phyloP scores from a whole-genome alignment of 495 filamentous ascomycete species.

The Rhizodiscina lignyota region DNA sequence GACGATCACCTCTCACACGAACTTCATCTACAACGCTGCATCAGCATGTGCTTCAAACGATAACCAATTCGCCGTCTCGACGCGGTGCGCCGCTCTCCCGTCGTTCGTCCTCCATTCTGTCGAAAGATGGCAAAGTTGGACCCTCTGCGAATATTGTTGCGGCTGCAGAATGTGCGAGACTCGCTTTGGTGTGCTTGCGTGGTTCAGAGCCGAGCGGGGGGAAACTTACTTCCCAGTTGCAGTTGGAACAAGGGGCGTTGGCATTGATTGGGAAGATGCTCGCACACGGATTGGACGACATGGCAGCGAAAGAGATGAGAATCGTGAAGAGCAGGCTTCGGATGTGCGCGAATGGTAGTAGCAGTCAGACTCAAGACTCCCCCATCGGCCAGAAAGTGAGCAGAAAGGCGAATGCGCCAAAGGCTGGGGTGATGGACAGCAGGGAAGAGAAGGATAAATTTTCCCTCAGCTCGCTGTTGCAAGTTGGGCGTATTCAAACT shows the following conservation, averaged over 20 bases:
- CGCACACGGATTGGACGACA: slow-evolving; percentile 51
- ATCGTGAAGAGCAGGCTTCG: slow-evolving; percentile 47
- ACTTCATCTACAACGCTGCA: too few species aligned
- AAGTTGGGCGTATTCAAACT: too few species aligned
- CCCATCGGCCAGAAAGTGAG: slow-evolving; percentile 15
- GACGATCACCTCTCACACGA: too few species aligned
- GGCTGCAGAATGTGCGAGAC: not conserved
- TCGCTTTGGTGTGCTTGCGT: not conserved
- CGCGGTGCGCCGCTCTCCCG: too few species aligned
- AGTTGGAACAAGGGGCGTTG: slow-evolving; percentile 72
- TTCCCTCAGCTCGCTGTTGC: too few species aligned
- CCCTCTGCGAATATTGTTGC: too few species aligned
- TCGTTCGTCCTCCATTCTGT: too few species aligned
- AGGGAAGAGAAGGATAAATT: too few species aligned
- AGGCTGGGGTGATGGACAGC: slow-evolving; percentile 1
- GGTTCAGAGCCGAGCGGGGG: not conserved
- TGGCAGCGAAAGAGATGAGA: slow-evolving; percentile 63
- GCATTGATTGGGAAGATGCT: slow-evolving; percentile 58
- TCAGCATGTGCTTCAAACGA: too few species aligned
- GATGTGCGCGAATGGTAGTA: slow-evolving; percentile 4
- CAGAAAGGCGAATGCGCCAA: not conserved
- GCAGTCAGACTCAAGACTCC: not conserved
- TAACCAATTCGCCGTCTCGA: too few species aligned
- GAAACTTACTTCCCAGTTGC: slow-evolving; percentile 23
- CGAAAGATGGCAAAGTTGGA: too few species aligned